These are phyloP conservation scores for Leccinum subrobustum DNA, from an alignment of 1,284 basidiomycete species.

Conservation along the genomic window DNA sequence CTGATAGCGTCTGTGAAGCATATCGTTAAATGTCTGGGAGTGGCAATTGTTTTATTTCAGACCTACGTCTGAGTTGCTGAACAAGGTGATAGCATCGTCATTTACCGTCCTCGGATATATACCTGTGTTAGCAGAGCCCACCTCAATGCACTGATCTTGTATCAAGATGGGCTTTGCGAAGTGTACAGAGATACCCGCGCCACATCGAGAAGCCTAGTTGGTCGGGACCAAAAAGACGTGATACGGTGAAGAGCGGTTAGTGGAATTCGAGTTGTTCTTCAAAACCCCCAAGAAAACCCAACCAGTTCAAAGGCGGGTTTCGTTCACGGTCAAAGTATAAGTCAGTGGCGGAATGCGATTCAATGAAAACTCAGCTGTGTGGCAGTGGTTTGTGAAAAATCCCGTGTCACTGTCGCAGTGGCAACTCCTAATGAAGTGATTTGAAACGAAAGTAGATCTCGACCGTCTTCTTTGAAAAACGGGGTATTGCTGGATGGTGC, in stretches of 20 bases:
- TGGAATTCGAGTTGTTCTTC: not conserved
- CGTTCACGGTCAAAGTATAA: not conserved
- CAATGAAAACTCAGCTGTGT: not conserved
- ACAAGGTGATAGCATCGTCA: not conserved
- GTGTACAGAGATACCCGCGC: not conserved
- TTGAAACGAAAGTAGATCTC: not conserved
- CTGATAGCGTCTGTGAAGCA: not conserved
- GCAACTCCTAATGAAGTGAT: not conserved
- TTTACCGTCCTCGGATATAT: not conserved
- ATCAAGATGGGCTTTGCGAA: constrained; percentile 24
- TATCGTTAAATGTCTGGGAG: not conserved
- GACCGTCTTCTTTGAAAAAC: not conserved
- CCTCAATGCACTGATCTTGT: constrained; percentile 11
- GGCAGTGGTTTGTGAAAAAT: not conserved
- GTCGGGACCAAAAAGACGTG: not conserved
- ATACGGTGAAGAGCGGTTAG: not conserved
- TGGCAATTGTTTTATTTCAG: not conserved
- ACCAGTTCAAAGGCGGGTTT: not conserved
- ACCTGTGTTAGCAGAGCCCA: constrained; percentile 6
- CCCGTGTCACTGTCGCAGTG: not conserved
- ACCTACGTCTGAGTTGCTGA: not conserved
- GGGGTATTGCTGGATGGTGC: not conserved
- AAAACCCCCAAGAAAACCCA: not conserved
- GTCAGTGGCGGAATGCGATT: not conserved
- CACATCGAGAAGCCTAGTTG: not conserved